These are phyloP conservation scores for Fusarium nygamai DNA, from an alignment of 2,329 filamentous ascomycete genomes.

Conservation along the genomic window DNA sequence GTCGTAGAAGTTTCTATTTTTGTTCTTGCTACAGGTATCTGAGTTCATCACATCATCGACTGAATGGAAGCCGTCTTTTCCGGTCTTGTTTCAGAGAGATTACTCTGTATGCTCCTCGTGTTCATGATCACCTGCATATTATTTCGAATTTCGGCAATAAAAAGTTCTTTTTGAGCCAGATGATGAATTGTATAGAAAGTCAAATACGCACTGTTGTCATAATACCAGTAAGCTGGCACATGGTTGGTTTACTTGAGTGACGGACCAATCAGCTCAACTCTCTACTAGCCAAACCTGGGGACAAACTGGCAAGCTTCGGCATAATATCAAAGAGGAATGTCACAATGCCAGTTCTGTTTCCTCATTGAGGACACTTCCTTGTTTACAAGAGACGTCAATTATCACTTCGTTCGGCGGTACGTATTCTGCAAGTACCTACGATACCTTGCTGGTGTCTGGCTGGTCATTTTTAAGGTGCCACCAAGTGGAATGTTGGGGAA, in stretches of 20 bases:
- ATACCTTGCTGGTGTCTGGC: conserved; percentile 41
- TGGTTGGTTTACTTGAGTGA: conserved; percentile 24
- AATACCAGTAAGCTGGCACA: conserved; percentile 19
- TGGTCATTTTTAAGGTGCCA: conserved; percentile 39
- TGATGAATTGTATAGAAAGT: neutral
- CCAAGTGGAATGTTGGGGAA: conserved; percentile 47
- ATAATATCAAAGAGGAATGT: conserved; percentile 22
- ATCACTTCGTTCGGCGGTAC: neutral
- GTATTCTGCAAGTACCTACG: conserved; percentile 18
- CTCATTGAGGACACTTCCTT: conserved; percentile 17
- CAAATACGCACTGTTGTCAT: conserved; percentile 34
- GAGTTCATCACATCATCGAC: neutral
- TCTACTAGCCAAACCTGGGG: conserved; percentile 25
- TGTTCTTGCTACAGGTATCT: conserved; percentile 4
- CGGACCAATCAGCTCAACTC: conserved; percentile 32
- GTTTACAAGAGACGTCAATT: neutral
- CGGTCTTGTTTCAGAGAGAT: conserved; percentile 14
- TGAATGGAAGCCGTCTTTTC: conserved; percentile 22
- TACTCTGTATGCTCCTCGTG: neutral
- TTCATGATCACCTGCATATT: neutral
- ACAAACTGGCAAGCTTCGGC: conserved; percentile 41
- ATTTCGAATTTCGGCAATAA: neutral
- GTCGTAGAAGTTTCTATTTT: conserved; percentile 39
- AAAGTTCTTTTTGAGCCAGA: neutral
- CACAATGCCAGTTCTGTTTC: conserved; percentile 18